Conservation (phyloP, 306 rosid species). For the Dryas octopetala region DNA sequence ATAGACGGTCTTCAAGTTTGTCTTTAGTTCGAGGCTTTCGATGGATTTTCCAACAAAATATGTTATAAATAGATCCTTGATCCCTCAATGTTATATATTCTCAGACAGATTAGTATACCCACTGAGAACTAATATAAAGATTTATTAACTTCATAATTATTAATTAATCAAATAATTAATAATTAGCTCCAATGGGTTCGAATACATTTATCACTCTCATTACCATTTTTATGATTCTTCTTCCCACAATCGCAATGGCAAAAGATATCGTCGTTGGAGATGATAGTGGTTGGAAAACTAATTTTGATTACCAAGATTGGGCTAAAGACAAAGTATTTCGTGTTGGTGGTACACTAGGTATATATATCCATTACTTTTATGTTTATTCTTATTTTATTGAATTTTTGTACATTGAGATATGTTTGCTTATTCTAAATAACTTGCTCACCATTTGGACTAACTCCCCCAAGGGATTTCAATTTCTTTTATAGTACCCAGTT, state of each 20-base stretch:
- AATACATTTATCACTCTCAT: conserved; percentile 12
- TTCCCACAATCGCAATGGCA: conserved; percentile 43
- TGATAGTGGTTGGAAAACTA: conserved; percentile 36
- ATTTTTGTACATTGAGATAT: too few relatives aligned
- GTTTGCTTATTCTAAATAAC: too few relatives aligned
- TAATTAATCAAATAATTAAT: neutral
- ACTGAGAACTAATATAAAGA: neutral
- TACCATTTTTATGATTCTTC: conserved; percentile 31
- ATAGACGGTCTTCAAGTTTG: conserved; percentile 1
- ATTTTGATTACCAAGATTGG: conserved; percentile 37
- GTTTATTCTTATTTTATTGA: neutral
- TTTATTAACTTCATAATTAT: neutral
- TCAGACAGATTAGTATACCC: neutral
- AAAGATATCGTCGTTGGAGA: conserved; percentile 44
- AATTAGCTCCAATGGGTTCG: conserved; percentile 1
- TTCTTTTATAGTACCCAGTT: too few relatives aligned
- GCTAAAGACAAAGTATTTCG: conserved; percentile 37
- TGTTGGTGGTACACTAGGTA: conserved; percentile 53
- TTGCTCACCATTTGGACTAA: too few relatives aligned
- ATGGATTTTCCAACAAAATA: neutral
- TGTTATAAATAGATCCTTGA: neutral
- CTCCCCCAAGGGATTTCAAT: too few relatives aligned
- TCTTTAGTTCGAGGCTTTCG: neutral
- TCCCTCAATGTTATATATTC: neutral
- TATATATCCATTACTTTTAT: neutral